These are phyloP conservation scores for Dysphania ambrosioides DNA, from an alignment of 148 eudicot species.

Conservation along the genomic window DNA sequence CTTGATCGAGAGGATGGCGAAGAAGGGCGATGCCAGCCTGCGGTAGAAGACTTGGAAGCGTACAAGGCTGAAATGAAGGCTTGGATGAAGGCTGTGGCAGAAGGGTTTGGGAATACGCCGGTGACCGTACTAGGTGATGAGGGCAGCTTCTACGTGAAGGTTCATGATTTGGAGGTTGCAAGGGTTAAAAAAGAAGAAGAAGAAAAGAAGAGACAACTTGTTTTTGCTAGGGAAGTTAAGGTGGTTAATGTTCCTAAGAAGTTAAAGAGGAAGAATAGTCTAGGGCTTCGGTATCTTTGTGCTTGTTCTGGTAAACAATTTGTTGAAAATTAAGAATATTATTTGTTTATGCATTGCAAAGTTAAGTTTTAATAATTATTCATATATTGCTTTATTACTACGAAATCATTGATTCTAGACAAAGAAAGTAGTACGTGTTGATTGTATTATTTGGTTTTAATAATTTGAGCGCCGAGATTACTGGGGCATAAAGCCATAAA, in stretches of 20 bases:
- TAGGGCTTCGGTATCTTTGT: conserved; percentile 23
- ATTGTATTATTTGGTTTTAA: too few species aligned
- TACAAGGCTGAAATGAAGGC: conserved; percentile 43
- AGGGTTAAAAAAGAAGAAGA: conserved; percentile 13
- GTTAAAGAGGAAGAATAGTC: conserved; percentile 31
- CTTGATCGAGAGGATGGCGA: background rate
- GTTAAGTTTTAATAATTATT: background rate
- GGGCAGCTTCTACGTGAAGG: conserved; percentile 50
- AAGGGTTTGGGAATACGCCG: conserved; percentile 53
- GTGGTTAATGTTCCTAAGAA: background rate
- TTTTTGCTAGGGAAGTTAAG: background rate
- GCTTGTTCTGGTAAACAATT: conserved; percentile 30
- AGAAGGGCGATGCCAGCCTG: background rate
- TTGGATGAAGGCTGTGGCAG: conserved; percentile 48
- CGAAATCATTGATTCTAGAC: too few species aligned
- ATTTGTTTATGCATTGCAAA: background rate
- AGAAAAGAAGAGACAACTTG: background rate
- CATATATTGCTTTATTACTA: background rate
- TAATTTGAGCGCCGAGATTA: too few species aligned
- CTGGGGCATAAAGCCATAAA: too few species aligned
- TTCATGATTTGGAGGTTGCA: conserved; percentile 30
- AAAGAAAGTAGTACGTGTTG: too few species aligned
- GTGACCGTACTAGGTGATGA: conserved; percentile 43
- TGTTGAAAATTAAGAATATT: background rate
- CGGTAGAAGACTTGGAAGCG: conserved; percentile 25